Base-by-base conservation (phyloP, 1,139 yeast genomes). In the Taiozyma sp. region DNA sequence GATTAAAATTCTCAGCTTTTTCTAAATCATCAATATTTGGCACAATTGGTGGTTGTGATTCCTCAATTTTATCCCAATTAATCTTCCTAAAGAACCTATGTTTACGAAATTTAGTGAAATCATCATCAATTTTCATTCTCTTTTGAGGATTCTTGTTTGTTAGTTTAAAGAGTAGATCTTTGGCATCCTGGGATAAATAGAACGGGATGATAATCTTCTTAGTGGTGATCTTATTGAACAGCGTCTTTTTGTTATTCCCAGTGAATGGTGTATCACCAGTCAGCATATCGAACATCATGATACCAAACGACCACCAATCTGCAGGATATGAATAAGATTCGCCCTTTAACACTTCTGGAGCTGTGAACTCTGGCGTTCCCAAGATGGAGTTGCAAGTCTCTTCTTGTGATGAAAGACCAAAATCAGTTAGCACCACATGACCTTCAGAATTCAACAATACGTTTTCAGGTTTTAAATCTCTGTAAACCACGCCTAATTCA, bases 231-330 rank as follows among this genome's bases (percentile, higher is more conserved):
- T 87, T 90, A 54, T 86, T 87, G 59, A 85, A 75, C 46, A 93
- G 88, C 45, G 81, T 79, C 63, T 86, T 84, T 62, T 86, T 87
- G 61, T 86, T 88, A 53, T 79, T 82, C 1, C 98, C 99, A 0
- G 92, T 84, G 65, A 89, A 92, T 1, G 99, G 99, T 1, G 97
- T 96, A 48, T 83, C 78, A 0, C 99, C 99, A 0, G 93, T 84
- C 39, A 93, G 71, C 71, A 93, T 75, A 67, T 93, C 98, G 65
- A 75, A 90, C 24, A 90, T 79, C 43, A 93, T 87, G 53, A 97
- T 89, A 0, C 99, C 99, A 43, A 93, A 74, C 0, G 97, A 89
- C 96, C 98, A 93, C 98, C 98, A 93, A 66, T 93, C 99, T 5
- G 95, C 97, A 19, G 84, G 79, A 57, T 79, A 85, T 54, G 92